Percentiles rank a stretch among this genome's conserved stretches.
Conservation (phyloP, 2,329 filamentous ascomycete species). For the Cordyceps cicadae region DNA sequence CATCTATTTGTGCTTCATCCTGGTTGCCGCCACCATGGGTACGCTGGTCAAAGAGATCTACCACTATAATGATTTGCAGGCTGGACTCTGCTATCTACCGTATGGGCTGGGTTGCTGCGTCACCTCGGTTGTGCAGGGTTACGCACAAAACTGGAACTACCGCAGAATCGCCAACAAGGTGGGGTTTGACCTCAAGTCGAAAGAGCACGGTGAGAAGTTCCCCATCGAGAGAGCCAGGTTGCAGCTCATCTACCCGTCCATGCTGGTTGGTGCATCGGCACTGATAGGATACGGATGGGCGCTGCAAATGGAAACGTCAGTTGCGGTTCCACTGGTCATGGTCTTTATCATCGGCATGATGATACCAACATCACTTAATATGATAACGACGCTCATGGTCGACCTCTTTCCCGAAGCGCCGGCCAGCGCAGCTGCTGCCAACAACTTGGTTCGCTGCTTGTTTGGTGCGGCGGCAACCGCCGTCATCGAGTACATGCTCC, state of each 20-base stretch:
- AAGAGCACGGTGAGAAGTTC: slow-evolving; percentile 41
- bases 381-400: slow-evolving; percentile 55
- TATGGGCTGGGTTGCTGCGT: slow-evolving; percentile 43
- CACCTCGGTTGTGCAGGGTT: slow-evolving; percentile 47
- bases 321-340: slow-evolving; percentile 48
- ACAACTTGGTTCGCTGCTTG: slow-evolving; percentile 55
- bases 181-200: slow-evolving; percentile 53
- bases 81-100: slow-evolving; percentile 47
- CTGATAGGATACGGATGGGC: slow-evolving; percentile 52
- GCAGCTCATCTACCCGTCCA: slow-evolving; percentile 44
- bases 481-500: slow-evolving; percentile 51
- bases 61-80: slow-evolving; percentile 39
- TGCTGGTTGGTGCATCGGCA: slow-evolving; percentile 45
- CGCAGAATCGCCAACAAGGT: slow-evolving; percentile 54
- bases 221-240: slow-evolving; percentile 49
- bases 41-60: slow-evolving; percentile 45
- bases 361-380: slow-evolving; percentile 54
- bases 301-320: slow-evolving; percentile 39
- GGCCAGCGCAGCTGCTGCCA: slow-evolving; percentile 54
- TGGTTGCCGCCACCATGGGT: slow-evolving; percentile 43
- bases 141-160: slow-evolving; percentile 60
- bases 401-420: slow-evolving; percentile 54
- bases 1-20: slow-evolving; percentile 49
- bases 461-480: slow-evolving; percentile 52
- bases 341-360: slow-evolving; percentile 49